phyloP scores from a whole-genome alignment of 2,329 filamentous ascomycete genomes.

The Penicillium crustosum region DNA sequence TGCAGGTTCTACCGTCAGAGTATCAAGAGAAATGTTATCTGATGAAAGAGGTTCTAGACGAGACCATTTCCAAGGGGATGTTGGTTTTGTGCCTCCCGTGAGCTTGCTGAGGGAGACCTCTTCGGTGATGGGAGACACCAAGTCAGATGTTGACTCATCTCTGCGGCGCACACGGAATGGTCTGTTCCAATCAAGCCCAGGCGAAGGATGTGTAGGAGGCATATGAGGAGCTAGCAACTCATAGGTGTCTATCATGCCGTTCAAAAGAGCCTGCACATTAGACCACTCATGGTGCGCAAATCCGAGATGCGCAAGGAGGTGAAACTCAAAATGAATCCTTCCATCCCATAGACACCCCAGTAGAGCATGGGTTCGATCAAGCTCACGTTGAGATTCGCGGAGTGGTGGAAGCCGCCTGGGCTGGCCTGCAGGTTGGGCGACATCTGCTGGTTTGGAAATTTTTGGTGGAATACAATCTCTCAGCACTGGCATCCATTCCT shows the following conservation, averaged over 20 bases:
- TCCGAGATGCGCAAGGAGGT: constrained; percentile 44
- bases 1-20: constrained; percentile 28
- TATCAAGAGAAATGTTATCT: constrained; percentile 18
- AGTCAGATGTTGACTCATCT: constrained; percentile 1
- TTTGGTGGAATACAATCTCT: constrained; percentile 34
- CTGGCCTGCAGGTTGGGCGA: constrained; percentile 5
- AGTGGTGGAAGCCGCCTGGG: constrained; percentile 5
- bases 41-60: constrained; percentile 9
- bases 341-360: constrained; percentile 34
- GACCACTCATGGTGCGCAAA: constrained; percentile 43
- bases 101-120: constrained; percentile 33
- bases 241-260: constrained; percentile 40
- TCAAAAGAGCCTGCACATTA: constrained; percentile 41
- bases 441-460: neutral
- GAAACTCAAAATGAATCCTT: constrained; percentile 28
- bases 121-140: constrained; percentile 7
- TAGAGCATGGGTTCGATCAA: constrained; percentile 32
- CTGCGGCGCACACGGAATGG: constrained; percentile 1
- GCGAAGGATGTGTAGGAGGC: constrained; percentile 8
- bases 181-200: constrained; percentile 15
- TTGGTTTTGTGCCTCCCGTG: constrained; percentile 19
- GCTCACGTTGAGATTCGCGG: constrained; percentile 16
- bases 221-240: constrained; percentile 26
- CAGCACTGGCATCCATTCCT: constrained; percentile 38
- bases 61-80: neutral